These are phyloP conservation scores for Cordyceps cateniannulata DNA, from an alignment of 2,329 filamentous ascomycete genomes.

Conservation along the genomic window DNA sequence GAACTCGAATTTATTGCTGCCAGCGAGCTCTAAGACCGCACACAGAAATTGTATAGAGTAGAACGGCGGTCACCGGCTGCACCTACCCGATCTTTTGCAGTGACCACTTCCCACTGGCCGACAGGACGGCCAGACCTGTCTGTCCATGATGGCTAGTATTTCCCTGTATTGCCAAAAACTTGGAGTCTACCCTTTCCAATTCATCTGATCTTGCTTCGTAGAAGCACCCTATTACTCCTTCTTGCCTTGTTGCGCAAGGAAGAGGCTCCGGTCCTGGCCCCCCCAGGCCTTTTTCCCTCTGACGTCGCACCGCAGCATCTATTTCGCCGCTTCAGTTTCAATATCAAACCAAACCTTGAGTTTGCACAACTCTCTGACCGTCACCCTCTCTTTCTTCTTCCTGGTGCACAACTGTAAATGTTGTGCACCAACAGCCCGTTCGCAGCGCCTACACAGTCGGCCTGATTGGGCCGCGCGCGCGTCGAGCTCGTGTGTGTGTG, in stretches of 20 bases:
- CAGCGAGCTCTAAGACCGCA: background rate
- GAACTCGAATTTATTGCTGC: too few species aligned
- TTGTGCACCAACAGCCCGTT: background rate
- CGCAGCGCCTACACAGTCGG: background rate
- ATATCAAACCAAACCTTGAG: background rate
- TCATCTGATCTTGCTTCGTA: background rate
- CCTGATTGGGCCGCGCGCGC: background rate
- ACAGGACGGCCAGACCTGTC: background rate
- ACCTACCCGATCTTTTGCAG: background rate
- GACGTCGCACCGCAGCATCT: slow-evolving; percentile 2
- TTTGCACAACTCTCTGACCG: background rate
- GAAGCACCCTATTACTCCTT: background rate
- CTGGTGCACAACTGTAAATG: background rate
- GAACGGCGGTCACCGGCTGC: background rate
- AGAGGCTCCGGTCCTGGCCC: background rate
- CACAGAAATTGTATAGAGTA: background rate
- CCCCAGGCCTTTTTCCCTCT: background rate
- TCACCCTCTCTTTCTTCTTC: background rate
- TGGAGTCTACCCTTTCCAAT: background rate
- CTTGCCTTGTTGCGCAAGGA: background rate
- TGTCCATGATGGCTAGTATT: too few species aligned
- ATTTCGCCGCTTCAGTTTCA: background rate
- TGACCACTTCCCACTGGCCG: background rate
- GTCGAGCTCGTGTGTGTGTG: too few species aligned
- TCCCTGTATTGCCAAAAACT: too few species aligned